phyloP scores from a whole-genome alignment of 1,139 yeast genomes.

The Diutina pseudorugosa region DNA sequence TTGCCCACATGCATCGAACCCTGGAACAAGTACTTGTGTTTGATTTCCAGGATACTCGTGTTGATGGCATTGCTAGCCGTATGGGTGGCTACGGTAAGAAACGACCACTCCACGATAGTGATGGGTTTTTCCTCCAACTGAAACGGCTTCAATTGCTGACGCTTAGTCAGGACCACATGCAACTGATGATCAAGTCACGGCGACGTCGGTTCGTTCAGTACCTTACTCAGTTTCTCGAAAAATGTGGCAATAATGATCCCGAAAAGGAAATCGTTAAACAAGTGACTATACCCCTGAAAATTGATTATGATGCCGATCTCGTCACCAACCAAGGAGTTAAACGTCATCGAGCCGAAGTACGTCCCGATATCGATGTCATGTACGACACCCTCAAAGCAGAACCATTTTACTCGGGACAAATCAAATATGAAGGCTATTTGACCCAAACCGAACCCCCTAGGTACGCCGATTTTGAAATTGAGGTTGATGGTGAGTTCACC shows the following conservation, averaged over 20 bases:
- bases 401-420: conserved; percentile 48
- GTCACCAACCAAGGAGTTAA: conserved; percentile 21
- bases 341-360: conserved; percentile 7
- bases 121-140: conserved; percentile 18
- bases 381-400: conserved; percentile 31
- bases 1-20: conserved; percentile 10
- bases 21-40: conserved; percentile 50
- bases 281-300: conserved; percentile 6
- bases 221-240: conserved; percentile 24
- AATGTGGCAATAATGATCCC: conserved; percentile 14
- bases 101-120: conserved; percentile 4
- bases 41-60: conserved; percentile 63
- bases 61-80: conserved; percentile 25
- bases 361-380: conserved; percentile 22
- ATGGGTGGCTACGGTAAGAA: conserved; percentile 5
- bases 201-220: conserved; percentile 38
- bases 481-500: conserved; percentile 18
- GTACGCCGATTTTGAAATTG: conserved; percentile 10
- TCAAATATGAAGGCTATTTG: conserved; percentile 26
- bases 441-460: conserved; percentile 11
- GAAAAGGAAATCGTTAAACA: conserved; percentile 32
- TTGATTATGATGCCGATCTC: conserved; percentile 18
- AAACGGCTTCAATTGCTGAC: conserved; percentile 13
- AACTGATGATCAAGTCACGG: conserved; percentile 48
- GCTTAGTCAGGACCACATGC: conserved; percentile 28